Base-by-base conservation (phyloP, 2,329 filamentous ascomycete species). In the Penicillium olsonii region DNA sequence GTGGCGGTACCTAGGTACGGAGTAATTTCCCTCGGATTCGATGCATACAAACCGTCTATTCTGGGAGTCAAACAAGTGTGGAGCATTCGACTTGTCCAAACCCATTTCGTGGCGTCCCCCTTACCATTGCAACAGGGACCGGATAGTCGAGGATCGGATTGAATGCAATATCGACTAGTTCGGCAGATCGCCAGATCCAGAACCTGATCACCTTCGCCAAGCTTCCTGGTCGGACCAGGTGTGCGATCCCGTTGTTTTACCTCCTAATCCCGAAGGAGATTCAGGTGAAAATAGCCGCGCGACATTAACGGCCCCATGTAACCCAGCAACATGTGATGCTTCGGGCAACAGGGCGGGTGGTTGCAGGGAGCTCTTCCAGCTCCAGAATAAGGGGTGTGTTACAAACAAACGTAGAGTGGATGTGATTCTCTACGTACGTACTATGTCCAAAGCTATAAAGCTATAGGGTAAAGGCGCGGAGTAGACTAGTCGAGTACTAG, bases 311-410 rank as follows among this genome's bases (percentile, higher is more conserved):
- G 15, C 22, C 24, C 27, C 29, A 37, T 55, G 54, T 52, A 45
- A 37, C 41, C 33, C 33, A 31, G 6, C 45, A 22, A 48, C 45
- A 48, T 43, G 45, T 48, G 45, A 48, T 48, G 45, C 52, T 52
- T 54, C 37, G 54, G 54, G 48, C 52, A 46, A 34, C 47, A 37
- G 50, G 37, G 33, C 55, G 56, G 55, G 53, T 49, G 37, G 33
- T 19, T 48, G 55, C 55, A 56, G 31, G 22, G 31, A n/a, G n/a
- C n/a, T n/a, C n/a, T n/a, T n/a, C n/a, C n/a, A n/a, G 4, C 24
- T 27, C 47, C 46, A 46, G 52, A 49, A 45, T 44, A 44, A 41
- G 45, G 24, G 17, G 27, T 24, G 53, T 57, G 44, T 49, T 41
- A 55, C 53, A 40, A 48, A 41, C 47, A 45, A 41, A 35, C 4